Evolutionary conservation across 1,139 yeast species (phyloP).

Genomic region (Pichia norvegensis): DNA sequence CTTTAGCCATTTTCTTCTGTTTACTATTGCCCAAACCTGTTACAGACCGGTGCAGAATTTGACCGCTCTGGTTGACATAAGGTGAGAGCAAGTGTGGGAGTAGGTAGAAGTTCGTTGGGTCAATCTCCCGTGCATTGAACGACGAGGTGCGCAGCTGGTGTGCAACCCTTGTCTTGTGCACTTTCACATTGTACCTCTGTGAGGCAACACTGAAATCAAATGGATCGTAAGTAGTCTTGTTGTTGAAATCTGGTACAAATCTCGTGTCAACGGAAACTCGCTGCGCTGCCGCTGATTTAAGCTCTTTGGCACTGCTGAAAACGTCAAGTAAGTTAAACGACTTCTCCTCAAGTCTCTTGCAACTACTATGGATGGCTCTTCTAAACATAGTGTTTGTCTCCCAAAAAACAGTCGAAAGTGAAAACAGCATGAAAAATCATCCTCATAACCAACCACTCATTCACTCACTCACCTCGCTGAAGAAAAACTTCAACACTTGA

Average conservation of each 20-base stretch:
- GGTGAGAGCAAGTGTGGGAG: slow-evolving; percentile 57
- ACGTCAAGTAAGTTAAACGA: slow-evolving; percentile 2
- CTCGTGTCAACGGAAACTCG: slow-evolving; percentile 23
- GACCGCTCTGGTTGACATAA: slow-evolving; percentile 57
- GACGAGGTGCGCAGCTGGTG: slow-evolving; percentile 19
- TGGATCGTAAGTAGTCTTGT: slow-evolving; percentile 53
- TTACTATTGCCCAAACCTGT: slow-evolving; percentile 57
- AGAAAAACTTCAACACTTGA: too few relatives aligned
- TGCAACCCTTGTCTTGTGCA: slow-evolving; percentile 16
- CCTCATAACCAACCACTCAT: too few relatives aligned
- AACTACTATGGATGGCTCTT: not conserved
- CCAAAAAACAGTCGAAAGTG: too few relatives aligned
- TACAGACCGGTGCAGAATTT: slow-evolving; percentile 56
- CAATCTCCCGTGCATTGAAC: slow-evolving; percentile 49
- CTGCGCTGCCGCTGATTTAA: slow-evolving; percentile 1
- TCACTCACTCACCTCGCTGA: too few relatives aligned
- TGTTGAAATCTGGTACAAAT: slow-evolving; percentile 32
- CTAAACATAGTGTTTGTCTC: too few relatives aligned
- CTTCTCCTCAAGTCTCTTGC: not conserved
- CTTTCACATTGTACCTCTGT: slow-evolving; percentile 33
- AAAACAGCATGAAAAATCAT: too few relatives aligned
- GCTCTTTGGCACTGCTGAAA: slow-evolving; percentile 5
- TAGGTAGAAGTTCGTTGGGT: slow-evolving; percentile 58
- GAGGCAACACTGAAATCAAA: slow-evolving; percentile 63
- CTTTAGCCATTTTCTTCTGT: slow-evolving; percentile 57